Conservation (phyloP, 495 filamentous ascomycete species). For the Poronia punctata region DNA sequence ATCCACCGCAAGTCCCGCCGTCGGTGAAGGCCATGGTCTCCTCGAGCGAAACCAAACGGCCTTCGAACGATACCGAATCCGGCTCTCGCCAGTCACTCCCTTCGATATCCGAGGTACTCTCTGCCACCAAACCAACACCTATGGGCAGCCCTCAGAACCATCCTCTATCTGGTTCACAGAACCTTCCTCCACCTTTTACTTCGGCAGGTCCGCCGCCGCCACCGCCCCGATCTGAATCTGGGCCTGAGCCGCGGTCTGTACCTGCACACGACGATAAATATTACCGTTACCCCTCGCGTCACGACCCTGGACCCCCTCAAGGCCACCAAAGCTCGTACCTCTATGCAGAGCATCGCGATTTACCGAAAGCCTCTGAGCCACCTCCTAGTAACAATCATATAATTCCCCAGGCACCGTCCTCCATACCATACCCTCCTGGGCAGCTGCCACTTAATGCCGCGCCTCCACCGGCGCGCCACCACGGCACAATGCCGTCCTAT, state of each 20-base stretch:
- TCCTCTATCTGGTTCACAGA: slow-evolving; percentile 18
- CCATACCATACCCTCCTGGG: slow-evolving; percentile 31
- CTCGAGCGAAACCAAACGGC: slow-evolving; percentile 35
- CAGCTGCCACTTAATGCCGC: slow-evolving; percentile 38
- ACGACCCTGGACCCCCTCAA: slow-evolving; percentile 21
- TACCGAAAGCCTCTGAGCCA: slow-evolving; percentile 15
- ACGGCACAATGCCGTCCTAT: slow-evolving; percentile 32
- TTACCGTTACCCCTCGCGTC: slow-evolving; percentile 18
- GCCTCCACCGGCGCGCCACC: slow-evolving; percentile 32
- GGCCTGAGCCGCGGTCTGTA: slow-evolving; percentile 18
- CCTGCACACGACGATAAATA: slow-evolving; percentile 26
- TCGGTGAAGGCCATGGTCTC: slow-evolving; percentile 40
- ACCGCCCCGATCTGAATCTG: slow-evolving; percentile 16
- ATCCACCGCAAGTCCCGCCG: slow-evolving; percentile 28
- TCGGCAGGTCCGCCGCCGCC: slow-evolving; percentile 9
- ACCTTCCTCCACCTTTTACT: slow-evolving; percentile 19
- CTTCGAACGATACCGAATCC: slow-evolving; percentile 33
- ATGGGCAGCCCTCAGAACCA: no score
- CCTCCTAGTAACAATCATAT: slow-evolving; percentile 11
- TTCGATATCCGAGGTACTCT: slow-evolving; percentile 43
- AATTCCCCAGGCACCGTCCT: slow-evolving; percentile 22
- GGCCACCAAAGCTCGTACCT: slow-evolving; percentile 17
- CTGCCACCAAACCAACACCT: slow-evolving; percentile 30
- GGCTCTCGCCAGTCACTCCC: slow-evolving; percentile 41
- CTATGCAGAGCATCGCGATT: slow-evolving; percentile 19